Evolutionary conservation across 2,329 filamentous ascomycete genomes (phyloP), one percentile per base, ranked within the genome.

Genomic region (Fusarium verticillioides): DNA sequence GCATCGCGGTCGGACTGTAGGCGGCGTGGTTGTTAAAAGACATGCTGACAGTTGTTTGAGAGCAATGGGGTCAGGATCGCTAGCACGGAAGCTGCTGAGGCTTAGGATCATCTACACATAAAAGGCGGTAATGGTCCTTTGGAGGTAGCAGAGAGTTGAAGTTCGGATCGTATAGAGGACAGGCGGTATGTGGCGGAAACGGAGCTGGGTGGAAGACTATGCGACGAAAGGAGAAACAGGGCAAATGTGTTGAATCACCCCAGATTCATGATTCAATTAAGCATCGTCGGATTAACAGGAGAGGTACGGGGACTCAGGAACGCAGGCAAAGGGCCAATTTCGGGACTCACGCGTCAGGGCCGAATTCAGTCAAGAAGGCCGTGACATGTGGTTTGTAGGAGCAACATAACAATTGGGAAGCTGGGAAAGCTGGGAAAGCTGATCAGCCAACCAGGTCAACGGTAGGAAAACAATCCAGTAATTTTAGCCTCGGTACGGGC

Each of bases 1-100:
- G 83, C 47, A 73, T 68, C 63, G 76, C 75, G 71, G 86, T 84
- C 71, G 87, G 84, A 77, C 85, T 87, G 77, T 85, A 75, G 44
- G 84, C 82, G 70, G 82, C 80, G 73, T 83, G 82, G 77, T 83
- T 82, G 77, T 82, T 82, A 77, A 84, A 83, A 64, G 85, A 82
- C 85, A 87, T 87, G 76, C 72, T 72, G 69, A 54, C 61, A 65
- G 57, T 32, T 56, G 57, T 50, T 54, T 39, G 28, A 46, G 42
- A 52, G 47, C 26, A 42, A 57, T 49, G 46, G 66, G 52, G 58
- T 60, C 63, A 62, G 60, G 16, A 52, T 56, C n/a, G 32, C 60
- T 46, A 43, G 49, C 30, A 49, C 26, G 26, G n/a, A 52, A 59
- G 52, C 62, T 50, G 32, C 60, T 34, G 60, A 52, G 32, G 46